Base-by-base conservation (phyloP, 495 filamentous ascomycete genomes). In the Trypethelium eluteriae region DNA sequence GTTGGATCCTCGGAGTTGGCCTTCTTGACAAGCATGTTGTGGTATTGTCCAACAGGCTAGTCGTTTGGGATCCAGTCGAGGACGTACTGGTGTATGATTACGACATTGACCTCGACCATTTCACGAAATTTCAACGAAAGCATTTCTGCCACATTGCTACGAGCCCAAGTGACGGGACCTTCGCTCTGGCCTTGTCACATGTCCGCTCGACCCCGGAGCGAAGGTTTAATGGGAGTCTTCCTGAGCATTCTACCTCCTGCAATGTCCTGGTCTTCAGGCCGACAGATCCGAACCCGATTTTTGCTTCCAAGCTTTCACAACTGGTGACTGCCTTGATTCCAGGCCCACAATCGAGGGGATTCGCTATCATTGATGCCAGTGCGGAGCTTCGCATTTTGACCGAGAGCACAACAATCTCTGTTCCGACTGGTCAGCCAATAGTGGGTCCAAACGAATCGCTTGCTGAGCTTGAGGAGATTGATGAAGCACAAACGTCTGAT, bases 21-120 rank as follows among this genome's bases (percentile, higher is more conserved):
- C 81, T 90, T 38, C 66, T 89, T 2, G 81, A 82, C 1, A 84
- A 83, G 32, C 84, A 82, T 65, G 72, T 93, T 6, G 79, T 92
- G 64, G 77, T 84, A 34, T 74, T 91, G 6, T 85, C 86, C 3
- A 79, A 87, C 2, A 35, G 34, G 4, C 63, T 67, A 14, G 35
- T 78, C 11, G 85, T 90, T 53, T 91, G 86, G 73, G 85, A 92
- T 70, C 73, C 90, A 2, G 86, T 91, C 47, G 76, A 80, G 34
- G 83, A 86, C 64, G 79, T 82, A 53, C 74, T 85, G 7, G 75
- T 79, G 25, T 87, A 82, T 67, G 82, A 82, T 62, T 69, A 79
- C 50, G 65, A 71, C 10, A 76, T 88, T 7, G 66, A 71, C 59
- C 36, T 56, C 16, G 72, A 68, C 25, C 32, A 7, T 36, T 32